Base-by-base conservation (phyloP, 306 rosid species). In the Arachis stenosperma region DNA sequence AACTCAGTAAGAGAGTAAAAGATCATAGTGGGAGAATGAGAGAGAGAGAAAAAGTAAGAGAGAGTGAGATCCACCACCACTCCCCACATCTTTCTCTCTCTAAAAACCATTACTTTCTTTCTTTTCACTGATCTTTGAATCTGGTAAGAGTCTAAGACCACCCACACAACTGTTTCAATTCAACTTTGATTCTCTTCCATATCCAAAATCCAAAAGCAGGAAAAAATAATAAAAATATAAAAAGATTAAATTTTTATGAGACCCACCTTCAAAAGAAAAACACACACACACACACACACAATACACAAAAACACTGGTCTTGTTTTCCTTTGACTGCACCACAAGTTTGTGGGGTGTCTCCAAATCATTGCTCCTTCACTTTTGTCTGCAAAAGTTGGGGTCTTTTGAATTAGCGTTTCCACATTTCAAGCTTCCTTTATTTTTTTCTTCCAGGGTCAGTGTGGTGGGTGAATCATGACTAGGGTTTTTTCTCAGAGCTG, bases 381-480 rank as follows among this genome's bases (percentile, higher is more conserved):
- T 91, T 94, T 91, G 92, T 91, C 95, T 87, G 84, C 58, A 80
- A 91, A 86, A 84, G 88, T 84, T 81, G 58, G 80, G 69, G 73
- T 81, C 85, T 86, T 83, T 74, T 76, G 80, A 71, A 85, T 78
- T 77, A 79, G 79, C 79, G 53, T 78, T 68, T 69, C 68, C 86
- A 46, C 71, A 75, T 65, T 78, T 73, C 69, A 59, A 36, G 75
- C 62, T 76, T 53, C 72, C 60, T n/a, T 51, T 51, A 3, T 51
- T 4, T 51, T 15, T 11, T 10, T 52, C 27, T n/a, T 52, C 15
- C 57, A 52, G 57, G 57, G 57, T 52, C 57, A 52, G 57, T 52
- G 57, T 52, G 29, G 17, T 52, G 57, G 57, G 9, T 46, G 57
- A 14, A 52, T 52, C 57, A 52, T 52, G 5, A n/a, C 57, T 14